Conservation (phyloP, 768 basidiomycete genomes). For the Russula abietina region DNA sequence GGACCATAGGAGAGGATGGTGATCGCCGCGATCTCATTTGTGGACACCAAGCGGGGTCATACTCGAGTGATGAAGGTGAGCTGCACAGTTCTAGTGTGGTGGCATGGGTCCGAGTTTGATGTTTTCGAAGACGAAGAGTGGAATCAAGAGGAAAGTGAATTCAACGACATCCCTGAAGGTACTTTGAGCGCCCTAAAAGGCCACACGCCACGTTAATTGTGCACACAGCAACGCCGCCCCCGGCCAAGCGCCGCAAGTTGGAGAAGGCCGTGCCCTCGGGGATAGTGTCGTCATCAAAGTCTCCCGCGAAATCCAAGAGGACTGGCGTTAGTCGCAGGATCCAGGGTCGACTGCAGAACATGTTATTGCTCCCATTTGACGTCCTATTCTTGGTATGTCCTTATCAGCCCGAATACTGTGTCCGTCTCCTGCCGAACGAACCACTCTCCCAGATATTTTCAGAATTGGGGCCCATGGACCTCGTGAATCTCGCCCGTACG, state of each 20-base stretch:
- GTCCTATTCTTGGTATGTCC: constrained; percentile 20
- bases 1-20: background rate
- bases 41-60: background rate
- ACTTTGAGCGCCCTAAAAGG: background rate
- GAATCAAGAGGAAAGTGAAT: constrained; percentile 1
- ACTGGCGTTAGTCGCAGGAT: constrained; percentile 6
- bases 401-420: background rate
- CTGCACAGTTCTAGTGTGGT: background rate
- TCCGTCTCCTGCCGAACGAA: background rate
- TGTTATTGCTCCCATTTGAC: constrained; percentile 19
- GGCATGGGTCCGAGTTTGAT: background rate
- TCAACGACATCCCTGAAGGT: constrained; percentile 2
- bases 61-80: constrained; percentile 2
- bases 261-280: background rate
- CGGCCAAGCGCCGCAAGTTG: constrained; percentile 13
- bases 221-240: background rate
- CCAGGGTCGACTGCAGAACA: constrained; percentile 20
- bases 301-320: constrained; percentile 4
- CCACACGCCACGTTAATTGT: background rate
- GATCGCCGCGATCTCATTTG: constrained; percentile 11
- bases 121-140: background rate
- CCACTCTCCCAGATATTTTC: constrained; percentile 12
- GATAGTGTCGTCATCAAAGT: background rate
- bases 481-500: constrained; percentile 23
- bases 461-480: constrained; percentile 17